Percentiles rank a stretch among this genome's conserved stretches.
phyloP scores from a whole-genome alignment of 2,329 filamentous ascomycete genomes.

The Monilinia fructigena region DNA sequence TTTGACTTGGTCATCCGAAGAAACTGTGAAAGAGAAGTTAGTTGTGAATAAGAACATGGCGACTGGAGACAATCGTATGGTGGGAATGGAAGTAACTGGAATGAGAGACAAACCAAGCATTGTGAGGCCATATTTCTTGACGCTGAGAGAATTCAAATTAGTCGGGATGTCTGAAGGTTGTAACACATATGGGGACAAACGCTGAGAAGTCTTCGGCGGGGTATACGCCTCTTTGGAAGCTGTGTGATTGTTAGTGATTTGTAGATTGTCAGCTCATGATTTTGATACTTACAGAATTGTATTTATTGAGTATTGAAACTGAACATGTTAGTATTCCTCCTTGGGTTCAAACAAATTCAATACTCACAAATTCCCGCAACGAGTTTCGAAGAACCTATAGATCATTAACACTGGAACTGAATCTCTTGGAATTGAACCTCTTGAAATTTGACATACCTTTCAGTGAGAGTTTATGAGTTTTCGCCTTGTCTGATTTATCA shows the following conservation, averaged over 20 bases:
- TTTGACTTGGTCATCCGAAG: conserved; percentile 95
- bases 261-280: background rate
- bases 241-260: conserved; percentile 41
- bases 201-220: conserved; percentile 95
- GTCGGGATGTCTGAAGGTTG: conserved; percentile 7
- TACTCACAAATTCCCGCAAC: conserved; percentile 92
- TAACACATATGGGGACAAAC: conserved; percentile 49
- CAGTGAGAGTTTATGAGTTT: conserved; percentile 90
- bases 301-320: conserved; percentile 98
- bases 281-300: conserved; percentile 72
- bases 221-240: conserved; percentile 82
- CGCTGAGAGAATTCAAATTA: conserved; percentile 45
- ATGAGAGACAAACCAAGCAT: conserved; percentile 28
- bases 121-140: conserved; percentile 99
- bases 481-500: conserved; percentile 66
- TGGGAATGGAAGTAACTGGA: no score
- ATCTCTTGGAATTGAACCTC: background rate
- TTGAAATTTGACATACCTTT: conserved; percentile 60
- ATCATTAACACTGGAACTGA: conserved; percentile 38
- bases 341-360: background rate
- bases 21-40: conserved; percentile 54
- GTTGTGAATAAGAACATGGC: background rate
- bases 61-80: no score
- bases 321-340: conserved; percentile 28
- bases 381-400: conserved; percentile 69